Base-by-base conservation (phyloP, 2,329 filamentous ascomycete genomes). In the Colletotrichum sp. region DNA sequence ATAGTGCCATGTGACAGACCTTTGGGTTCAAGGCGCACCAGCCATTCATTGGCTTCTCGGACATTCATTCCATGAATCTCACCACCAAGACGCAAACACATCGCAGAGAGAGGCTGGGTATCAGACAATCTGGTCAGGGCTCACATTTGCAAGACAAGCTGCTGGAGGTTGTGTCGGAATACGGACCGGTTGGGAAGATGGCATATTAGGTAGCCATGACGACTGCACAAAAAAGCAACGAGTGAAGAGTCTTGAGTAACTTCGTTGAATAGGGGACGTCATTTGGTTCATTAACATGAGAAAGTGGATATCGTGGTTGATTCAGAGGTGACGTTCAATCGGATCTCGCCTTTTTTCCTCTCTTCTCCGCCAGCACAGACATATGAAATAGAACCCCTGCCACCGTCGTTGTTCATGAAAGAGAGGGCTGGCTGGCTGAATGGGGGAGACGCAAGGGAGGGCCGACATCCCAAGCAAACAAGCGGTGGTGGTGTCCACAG, bases 221-320 rank as follows among this genome's bases (percentile, higher is more conserved):
- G 29, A 59, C 66, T 36, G 61, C 44, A n/a, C 44, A 22, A 30
- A 29, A 34, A 29, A 61, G 32, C 15, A 13, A 44, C 12, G 22
- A 32, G 30, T 9, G 19, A 27, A 3, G 19, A 13, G 44, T 52
- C n/a, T 52, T 13, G 44, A 13, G n/a, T 13, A 22, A 22, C 44
- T 52, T 52, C 12, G n/a, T 52, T 52, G 44, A 52, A 52, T 52
- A 52, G 49, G 32, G 27, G 29, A 64, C 30, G 72, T 71, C 72
- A 71, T 71, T 49, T 27, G 36, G 16, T 62, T 75, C 72, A 72
- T 63, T 34, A 67, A 75, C 25, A 63, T 67, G 72, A 72, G 39
- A 44, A 69, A 63, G 63, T 72, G 72, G 72, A 36, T 63, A 62
- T 32, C 16, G 44, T 67, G 49, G 29, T 36, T 27, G 36, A 32